Conservation (phyloP, 2,329 filamentous ascomycete species). For the Eutypa lata region DNA sequence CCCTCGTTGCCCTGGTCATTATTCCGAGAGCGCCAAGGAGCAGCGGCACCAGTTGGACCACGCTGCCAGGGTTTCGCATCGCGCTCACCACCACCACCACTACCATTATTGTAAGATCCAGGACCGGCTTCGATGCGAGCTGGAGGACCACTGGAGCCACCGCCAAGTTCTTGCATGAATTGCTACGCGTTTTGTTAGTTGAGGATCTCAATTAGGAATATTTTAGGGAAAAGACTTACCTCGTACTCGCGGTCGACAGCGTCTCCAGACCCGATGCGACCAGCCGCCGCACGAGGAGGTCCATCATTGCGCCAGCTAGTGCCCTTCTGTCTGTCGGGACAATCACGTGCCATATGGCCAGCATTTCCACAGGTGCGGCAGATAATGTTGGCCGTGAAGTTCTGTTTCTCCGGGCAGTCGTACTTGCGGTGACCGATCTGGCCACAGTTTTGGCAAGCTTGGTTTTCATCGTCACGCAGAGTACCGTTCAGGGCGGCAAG, state of each 20-base stretch:
- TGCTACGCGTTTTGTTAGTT: slow-evolving; percentile 57
- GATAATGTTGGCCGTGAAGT: slow-evolving; percentile 99
- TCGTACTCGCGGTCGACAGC: slow-evolving; percentile 93
- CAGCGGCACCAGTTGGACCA: slow-evolving; percentile 77
- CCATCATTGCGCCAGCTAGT: slow-evolving; percentile 84
- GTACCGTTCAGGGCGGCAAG: slow-evolving; percentile 98
- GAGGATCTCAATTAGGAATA: slow-evolving; percentile 2
- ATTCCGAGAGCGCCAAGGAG: slow-evolving; percentile 69
- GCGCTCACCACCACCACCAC: slow-evolving; percentile 44
- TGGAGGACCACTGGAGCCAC: slow-evolving; percentile 64
- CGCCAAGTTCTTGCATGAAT: slow-evolving; percentile 96
- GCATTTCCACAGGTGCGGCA: slow-evolving; percentile 97
- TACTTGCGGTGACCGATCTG: slow-evolving; percentile 99
- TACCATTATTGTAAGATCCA: slow-evolving; percentile 54
- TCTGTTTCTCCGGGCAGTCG: slow-evolving; percentile 95
- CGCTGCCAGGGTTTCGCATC: slow-evolving; percentile 85
- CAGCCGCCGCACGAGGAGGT: slow-evolving; percentile 50
- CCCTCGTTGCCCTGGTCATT: slow-evolving; percentile 50
- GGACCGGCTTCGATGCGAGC: slow-evolving; percentile 86
- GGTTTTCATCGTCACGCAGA: slow-evolving; percentile 97
- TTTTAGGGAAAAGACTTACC: slow-evolving; percentile 50
- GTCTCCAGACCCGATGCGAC: slow-evolving; percentile 72
- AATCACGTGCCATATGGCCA: slow-evolving; percentile 97
- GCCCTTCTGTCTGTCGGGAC: slow-evolving; percentile 88
- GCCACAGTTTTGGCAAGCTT: slow-evolving; percentile 98